Evolutionary conservation across 495 filamentous ascomycete species (phyloP).

Genomic region (Daldinia decipiens): DNA sequence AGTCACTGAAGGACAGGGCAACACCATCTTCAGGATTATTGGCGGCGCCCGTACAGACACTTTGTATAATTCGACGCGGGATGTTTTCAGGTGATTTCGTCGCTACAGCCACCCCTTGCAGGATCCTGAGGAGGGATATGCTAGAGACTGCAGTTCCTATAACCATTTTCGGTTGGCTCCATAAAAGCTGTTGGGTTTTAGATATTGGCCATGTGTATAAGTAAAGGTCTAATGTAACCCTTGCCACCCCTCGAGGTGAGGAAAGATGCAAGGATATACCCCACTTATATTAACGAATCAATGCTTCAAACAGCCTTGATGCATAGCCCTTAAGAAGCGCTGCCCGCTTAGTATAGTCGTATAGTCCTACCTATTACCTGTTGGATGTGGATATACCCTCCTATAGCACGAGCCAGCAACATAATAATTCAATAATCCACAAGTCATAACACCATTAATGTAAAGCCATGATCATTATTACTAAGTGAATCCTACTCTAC

Average conservation of each 20-base stretch:
- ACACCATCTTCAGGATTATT: background rate
- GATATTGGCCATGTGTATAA: background rate
- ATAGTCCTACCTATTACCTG: too few species aligned
- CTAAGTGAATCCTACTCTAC: constrained; percentile 35
- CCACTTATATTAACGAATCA: background rate
- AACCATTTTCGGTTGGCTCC: background rate
- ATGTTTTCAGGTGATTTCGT: constrained; percentile 5
- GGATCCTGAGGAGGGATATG: background rate
- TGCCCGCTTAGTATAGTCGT: background rate
- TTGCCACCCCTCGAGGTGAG: background rate
- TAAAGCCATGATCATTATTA: constrained; percentile 22
- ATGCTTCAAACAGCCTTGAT: background rate
- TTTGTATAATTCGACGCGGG: background rate
- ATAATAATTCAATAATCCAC: too few species aligned
- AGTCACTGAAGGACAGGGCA: background rate
- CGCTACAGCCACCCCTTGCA: constrained; percentile 4
- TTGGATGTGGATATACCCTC: too few species aligned
- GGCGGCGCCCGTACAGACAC: background rate
- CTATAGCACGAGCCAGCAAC: too few species aligned
- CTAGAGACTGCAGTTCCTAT: background rate
- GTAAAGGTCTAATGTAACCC: background rate
- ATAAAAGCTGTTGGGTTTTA: constrained; percentile 1
- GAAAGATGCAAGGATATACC: background rate
- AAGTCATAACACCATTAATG: constrained; percentile 1
- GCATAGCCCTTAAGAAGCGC: background rate